Evolutionary conservation across 176 grass and related monocot genomes (phyloP).

Genomic region (Phragmites australis): DNA sequence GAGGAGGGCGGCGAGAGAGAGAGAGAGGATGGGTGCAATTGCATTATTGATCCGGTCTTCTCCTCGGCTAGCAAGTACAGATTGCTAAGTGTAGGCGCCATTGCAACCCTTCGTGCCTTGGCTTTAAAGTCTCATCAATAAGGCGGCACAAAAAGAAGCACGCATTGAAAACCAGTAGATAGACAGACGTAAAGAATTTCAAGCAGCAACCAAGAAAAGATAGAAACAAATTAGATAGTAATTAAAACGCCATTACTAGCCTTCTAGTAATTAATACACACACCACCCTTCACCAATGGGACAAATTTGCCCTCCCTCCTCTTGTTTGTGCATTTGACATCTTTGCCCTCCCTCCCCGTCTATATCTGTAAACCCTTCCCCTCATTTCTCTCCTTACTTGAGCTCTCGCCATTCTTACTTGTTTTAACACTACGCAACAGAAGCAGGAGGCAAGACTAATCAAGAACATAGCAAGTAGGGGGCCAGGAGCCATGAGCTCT

Average conservation of each 20-base stretch:
- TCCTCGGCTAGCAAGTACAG: constrained; percentile 31
- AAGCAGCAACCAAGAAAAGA: background rate
- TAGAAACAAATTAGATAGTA: constrained; percentile 30
- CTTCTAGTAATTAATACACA: constrained; percentile 4
- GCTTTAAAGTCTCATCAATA: constrained; percentile 78
- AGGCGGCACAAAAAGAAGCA: constrained; percentile 50
- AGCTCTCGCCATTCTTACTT: background rate
- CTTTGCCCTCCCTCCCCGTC: background rate
- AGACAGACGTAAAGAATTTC: constrained; percentile 13
- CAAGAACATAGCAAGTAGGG: background rate
- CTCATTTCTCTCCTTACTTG: background rate
- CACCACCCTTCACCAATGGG: constrained; percentile 43
- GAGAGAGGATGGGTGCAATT: background rate
- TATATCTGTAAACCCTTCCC: background rate
- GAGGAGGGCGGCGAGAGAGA: too few species aligned
- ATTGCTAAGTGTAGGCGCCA: constrained; percentile 53
- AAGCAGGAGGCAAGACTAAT: background rate
- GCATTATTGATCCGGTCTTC: constrained; percentile 44
- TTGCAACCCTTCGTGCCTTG: constrained; percentile 40
- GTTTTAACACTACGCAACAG: background rate
- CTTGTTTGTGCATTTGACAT: background rate
- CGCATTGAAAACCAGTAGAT: constrained; percentile 23
- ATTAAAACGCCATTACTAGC: too few species aligned
- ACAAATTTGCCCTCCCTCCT: constrained; percentile 8
- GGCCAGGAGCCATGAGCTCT: constrained; percentile 27